phyloP scores from a whole-genome alignment of 176 grass and related monocot species.

The Puya raimondii region DNA sequence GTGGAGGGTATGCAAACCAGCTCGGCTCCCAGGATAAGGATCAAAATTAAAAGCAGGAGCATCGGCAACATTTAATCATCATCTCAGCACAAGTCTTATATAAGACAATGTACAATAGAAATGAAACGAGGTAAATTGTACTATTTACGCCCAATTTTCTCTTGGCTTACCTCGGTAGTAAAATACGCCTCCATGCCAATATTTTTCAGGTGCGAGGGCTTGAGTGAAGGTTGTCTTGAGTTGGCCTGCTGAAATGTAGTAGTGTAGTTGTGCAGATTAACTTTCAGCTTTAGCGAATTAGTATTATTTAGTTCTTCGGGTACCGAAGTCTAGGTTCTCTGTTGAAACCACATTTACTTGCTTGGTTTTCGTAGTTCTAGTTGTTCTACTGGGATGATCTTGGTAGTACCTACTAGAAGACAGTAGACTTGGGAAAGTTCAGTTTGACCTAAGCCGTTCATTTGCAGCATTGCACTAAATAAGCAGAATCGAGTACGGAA shows the following conservation, averaged over 20 bases:
- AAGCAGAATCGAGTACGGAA: no score
- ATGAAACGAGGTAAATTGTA: background rate
- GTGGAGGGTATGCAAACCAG: constrained; percentile 33
- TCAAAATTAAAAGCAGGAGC: constrained; percentile 50
- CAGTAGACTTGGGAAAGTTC: no score
- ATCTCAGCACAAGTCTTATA: background rate
- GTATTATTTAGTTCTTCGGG: background rate
- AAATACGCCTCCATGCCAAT: background rate
- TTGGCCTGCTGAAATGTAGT: background rate
- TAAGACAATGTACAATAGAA: background rate
- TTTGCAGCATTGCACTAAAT: no score
- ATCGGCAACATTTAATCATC: constrained; percentile 2
- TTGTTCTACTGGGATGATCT: no score
- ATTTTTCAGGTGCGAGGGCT: background rate
- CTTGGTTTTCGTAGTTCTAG: no score
- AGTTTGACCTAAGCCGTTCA: no score
- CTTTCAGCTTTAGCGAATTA: background rate
- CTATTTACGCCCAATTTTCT: background rate
- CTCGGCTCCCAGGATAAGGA: constrained; percentile 54
- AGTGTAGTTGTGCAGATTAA: background rate
- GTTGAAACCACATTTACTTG: no score
- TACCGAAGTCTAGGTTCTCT: no score
- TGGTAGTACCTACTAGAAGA: no score
- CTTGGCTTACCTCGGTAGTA: background rate
- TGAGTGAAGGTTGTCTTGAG: background rate